Conservation (phyloP, 2,329 filamentous ascomycete species). For the Talaromyces sp. region DNA sequence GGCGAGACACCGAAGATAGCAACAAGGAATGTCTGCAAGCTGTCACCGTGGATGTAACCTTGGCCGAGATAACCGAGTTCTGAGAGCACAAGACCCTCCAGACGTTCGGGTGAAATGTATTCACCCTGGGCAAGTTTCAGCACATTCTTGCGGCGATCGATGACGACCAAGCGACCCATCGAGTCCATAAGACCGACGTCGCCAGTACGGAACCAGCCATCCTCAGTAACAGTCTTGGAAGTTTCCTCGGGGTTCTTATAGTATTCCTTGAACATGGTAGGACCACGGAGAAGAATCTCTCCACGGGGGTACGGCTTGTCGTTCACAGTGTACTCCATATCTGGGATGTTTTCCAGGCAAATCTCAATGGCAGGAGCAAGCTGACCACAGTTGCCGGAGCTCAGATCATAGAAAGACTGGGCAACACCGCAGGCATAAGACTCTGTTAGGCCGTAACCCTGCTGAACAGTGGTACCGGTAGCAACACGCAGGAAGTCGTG, state of each 20-base stretch:
- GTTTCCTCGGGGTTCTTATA: conserved; percentile 91
- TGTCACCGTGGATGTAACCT: conserved; percentile 90
- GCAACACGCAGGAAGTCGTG: conserved; percentile 87
- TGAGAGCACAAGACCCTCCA: conserved; percentile 91
- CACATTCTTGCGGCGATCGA: conserved; percentile 99
- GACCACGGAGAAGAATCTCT: conserved; percentile 81
- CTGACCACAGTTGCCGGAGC: conserved; percentile 78
- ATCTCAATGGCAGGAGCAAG: conserved; percentile 69
- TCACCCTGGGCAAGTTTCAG: conserved; percentile 97
- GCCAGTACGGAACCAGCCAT: conserved; percentile 97
- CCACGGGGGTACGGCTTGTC: conserved; percentile 90
- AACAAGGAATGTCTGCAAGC: conserved; percentile 77
- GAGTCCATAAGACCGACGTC: conserved; percentile 87
- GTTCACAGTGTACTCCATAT: conserved; percentile 87
- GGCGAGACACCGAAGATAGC: conserved; percentile 88
- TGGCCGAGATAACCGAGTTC: conserved; percentile 76
- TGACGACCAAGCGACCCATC: conserved; percentile 83
- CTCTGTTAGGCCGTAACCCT: conserved; percentile 94
- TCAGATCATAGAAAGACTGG: conserved; percentile 72
- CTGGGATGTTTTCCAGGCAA: conserved; percentile 83
- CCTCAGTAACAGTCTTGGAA: conserved; percentile 74
- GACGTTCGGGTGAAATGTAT: conserved; percentile 95
- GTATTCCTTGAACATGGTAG: conserved; percentile 82
- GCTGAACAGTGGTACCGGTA: conserved; percentile 75
- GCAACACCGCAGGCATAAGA: conserved; percentile 77